Evolutionary conservation across 371 early-diverging fungal genomes (phyloP), one percentile per base, ranked within the genome.

Genomic region (Mucor circinelloides): DNA sequence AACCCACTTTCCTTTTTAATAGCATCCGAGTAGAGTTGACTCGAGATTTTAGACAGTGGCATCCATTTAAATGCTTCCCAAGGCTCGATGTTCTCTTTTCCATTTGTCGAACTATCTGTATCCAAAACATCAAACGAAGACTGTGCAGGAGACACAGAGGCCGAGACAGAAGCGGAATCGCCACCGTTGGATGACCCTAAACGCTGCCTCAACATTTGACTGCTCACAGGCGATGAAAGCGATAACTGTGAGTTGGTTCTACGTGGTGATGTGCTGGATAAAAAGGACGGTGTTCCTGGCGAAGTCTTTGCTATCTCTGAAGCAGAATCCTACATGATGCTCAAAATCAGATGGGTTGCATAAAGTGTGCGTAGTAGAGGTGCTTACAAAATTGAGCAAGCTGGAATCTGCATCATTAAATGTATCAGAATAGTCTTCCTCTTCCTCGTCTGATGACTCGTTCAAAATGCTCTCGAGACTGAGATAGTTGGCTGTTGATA

Each of bases 61-160:
- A 90, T 89, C 94, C 93, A 94, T 68, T 85, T 77, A 56, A 94
- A 89, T 23, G 91, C 86, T 65, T 93, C 91, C 84, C 86, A 85
- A 19, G 88, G 83, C 58, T 86, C 85, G 2, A 77, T 42, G 9
- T 46, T 38, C 7, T 55, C 46, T 40, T 60, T 46, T 67, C 57
- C 36, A 19, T 30, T 4, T 19, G 59, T 36, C 23, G 52, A 52
- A 10, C 13, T 52, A 52, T 52, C 52, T 3, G 52, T 52, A 25
- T 52, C 52, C 30, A 74, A 13, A 13, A 67, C n/a, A 10, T 42
- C 54, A 27, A 73, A 71, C 15, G 73, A 38, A 9, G 70, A 64
- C 8, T 69, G 71, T 21, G 34, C 31, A 15, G 56, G 28, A 56
- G 27, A 40, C 17, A 17, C 52, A 25, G 52, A 50, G 10, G 52